Conservation (phyloP, 768 basidiomycete species). For the Hemileccinum rubropunctum region DNA sequence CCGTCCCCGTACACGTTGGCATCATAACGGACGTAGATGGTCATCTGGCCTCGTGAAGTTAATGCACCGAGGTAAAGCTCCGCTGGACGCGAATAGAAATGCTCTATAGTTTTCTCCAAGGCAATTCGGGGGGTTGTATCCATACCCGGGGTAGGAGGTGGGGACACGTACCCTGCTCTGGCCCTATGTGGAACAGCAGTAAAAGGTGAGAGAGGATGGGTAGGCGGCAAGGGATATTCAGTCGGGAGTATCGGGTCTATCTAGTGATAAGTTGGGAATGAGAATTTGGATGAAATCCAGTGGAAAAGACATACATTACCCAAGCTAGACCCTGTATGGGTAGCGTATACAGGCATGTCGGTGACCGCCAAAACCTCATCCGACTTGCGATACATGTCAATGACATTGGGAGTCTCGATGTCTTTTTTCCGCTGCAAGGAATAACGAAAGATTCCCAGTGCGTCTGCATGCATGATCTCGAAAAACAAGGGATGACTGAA, state of each 20-base stretch:
- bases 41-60: too few species aligned
- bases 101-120: too few species aligned
- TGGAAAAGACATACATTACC: slow-evolving; percentile 27
- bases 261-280: slow-evolving; percentile 15
- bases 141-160: not conserved
- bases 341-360: slow-evolving; percentile 7
- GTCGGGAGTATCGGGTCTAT: slow-evolving; percentile 19
- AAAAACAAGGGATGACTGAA: slow-evolving; percentile 46
- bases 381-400: not conserved
- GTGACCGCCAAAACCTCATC: slow-evolving; percentile 1
- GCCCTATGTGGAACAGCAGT: slow-evolving; percentile 14
- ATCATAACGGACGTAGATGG: too few species aligned
- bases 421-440: slow-evolving; percentile 23
- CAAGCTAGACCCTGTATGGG: slow-evolving; percentile 15
- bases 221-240: too few species aligned
- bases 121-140: too few species aligned
- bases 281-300: not conserved
- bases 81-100: too few species aligned
- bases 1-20: too few species aligned
- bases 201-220: not conserved
- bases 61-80: too few species aligned
- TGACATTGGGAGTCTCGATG: not conserved
- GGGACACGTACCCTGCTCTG: slow-evolving; percentile 6
- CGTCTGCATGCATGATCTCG: slow-evolving; percentile 33
- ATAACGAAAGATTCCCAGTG: slow-evolving; percentile 1